Conservation (phyloP, 306 rosid species). For the Fagus sylvatica region DNA sequence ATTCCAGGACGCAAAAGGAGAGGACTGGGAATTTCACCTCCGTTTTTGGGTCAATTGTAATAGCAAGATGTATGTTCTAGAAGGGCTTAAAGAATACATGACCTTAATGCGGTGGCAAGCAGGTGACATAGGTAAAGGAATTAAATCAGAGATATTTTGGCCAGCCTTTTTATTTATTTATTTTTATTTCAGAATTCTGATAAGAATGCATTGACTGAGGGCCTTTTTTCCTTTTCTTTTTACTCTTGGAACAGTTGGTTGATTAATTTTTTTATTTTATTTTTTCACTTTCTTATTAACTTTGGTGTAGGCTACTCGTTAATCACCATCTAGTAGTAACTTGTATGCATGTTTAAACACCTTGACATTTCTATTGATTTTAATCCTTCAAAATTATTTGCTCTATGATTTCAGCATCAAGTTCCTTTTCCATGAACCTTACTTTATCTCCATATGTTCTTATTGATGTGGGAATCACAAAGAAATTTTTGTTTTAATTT, state of each 20-base stretch:
- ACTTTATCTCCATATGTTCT: neutral
- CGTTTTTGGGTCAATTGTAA: slow-evolving; percentile 22
- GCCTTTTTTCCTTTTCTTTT: neutral
- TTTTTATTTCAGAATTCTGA: no score
- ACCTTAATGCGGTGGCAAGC: slow-evolving; percentile 19
- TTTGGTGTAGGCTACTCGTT: no score
- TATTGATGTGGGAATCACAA: no score
- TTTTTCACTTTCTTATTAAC: no score
- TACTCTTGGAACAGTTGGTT: neutral
- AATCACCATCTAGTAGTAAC: no score
- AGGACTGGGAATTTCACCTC: slow-evolving; percentile 24
- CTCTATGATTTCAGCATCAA: neutral
- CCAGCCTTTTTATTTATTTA: no score
- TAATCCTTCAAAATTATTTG: neutral
- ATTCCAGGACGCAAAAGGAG: slow-evolving; percentile 15
- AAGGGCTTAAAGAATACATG: slow-evolving; percentile 32
- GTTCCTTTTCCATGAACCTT: neutral
- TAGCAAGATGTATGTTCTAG: slow-evolving; percentile 26
- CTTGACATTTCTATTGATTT: no score
- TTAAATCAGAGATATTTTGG: no score
- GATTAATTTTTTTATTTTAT: neutral
- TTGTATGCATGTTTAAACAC: no score
- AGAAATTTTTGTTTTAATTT: no score
- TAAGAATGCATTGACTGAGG: no score
- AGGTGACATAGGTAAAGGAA: slow-evolving; percentile 33